A percentile compares a stretch with the other conserved stretches of the same genome.
Evolutionary conservation across 495 filamentous ascomycete genomes (phyloP).

Genomic region (Cairneyella variabilis): DNA sequence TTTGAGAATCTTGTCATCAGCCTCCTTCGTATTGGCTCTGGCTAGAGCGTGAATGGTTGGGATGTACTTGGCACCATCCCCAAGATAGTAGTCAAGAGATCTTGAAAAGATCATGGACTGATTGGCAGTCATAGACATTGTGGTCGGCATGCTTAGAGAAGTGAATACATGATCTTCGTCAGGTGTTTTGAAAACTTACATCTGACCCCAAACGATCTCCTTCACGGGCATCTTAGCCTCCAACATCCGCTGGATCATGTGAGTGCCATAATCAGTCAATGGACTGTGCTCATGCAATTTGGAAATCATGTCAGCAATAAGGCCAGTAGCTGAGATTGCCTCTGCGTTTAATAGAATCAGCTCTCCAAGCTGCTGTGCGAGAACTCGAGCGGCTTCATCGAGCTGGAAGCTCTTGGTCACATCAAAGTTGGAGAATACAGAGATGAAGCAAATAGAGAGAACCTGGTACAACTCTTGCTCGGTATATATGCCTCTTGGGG

Average conservation of each 20-base stretch:
- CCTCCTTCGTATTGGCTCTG: slow-evolving; percentile 40
- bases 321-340: slow-evolving; percentile 51
- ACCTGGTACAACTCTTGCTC: slow-evolving; percentile 77
- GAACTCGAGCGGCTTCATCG: slow-evolving; percentile 56
- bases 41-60: slow-evolving; percentile 56
- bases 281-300: slow-evolving; percentile 40
- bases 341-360: slow-evolving; percentile 65
- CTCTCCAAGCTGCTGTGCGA: slow-evolving; percentile 58
- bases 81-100: slow-evolving; percentile 75
- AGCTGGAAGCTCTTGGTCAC: slow-evolving; percentile 51
- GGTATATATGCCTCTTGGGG: slow-evolving; percentile 67
- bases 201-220: slow-evolving; percentile 71
- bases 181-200: slow-evolving; percentile 39
- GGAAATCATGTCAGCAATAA: slow-evolving; percentile 49
- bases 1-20: slow-evolving; percentile 43
- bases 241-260: slow-evolving; percentile 64
- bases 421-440: slow-evolving; percentile 46
- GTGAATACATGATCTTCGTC: no score
- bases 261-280: slow-evolving; percentile 62
- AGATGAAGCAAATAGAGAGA: slow-evolving; percentile 61
- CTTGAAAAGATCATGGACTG: slow-evolving; percentile 74
- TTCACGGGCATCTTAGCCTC: slow-evolving; percentile 60
- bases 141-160: slow-evolving; percentile 31
- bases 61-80: slow-evolving; percentile 49
- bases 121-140: slow-evolving; percentile 52